Evolutionary conservation across 805 yeast species (phyloP), one percentile per base, ranked within the genome.

Genomic region (Pichia manshurica): DNA sequence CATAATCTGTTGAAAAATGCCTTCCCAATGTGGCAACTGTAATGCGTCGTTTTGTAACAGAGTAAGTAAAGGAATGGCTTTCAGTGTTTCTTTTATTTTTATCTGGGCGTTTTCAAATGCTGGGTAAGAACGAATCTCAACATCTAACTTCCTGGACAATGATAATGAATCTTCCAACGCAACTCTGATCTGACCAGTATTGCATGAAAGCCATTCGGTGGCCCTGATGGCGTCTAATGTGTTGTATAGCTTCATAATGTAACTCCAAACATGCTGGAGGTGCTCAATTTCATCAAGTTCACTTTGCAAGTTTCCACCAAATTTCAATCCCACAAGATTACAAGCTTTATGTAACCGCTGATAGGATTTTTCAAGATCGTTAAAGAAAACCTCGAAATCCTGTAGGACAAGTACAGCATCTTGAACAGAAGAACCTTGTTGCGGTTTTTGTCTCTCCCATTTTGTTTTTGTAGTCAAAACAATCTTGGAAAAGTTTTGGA

Each of bases 11-110:
- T 60, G 51, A 52, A 75, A 76, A 2, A 82, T 60, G 9, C 57
- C 52, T 16, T 65, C 66, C 89, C 96, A 81, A 57, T 90, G 97
- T 20, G 89, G 69, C 0, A 71, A 72, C 46, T 75, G 75, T 52
- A 90, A 62, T 0, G 79, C 73, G 0, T 74, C 83, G 4, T 80
- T 74, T 47, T 74, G 77, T 47, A 87, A 63, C 3, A 73, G 75
- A 2, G 61, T 52, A 1, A 84, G 33, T 6, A 71, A 36, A 1
- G 74, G 60, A 34, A 67, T 59, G 25, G 71, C 57, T 47, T 70
- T 65, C 13, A 75, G 54, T 39, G 72, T 56, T 2, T 61, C 60
- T 41, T 75, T 75, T 8, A 84, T 60, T 1, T 54, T 51, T 8
- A 59, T 60, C 52, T 79, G 80, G n/a, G 82, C 68, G 17, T 74